Evolutionary conservation across 2,329 filamentous ascomycete genomes (phyloP).

Genomic region (Rhynchosporium graminicola): DNA sequence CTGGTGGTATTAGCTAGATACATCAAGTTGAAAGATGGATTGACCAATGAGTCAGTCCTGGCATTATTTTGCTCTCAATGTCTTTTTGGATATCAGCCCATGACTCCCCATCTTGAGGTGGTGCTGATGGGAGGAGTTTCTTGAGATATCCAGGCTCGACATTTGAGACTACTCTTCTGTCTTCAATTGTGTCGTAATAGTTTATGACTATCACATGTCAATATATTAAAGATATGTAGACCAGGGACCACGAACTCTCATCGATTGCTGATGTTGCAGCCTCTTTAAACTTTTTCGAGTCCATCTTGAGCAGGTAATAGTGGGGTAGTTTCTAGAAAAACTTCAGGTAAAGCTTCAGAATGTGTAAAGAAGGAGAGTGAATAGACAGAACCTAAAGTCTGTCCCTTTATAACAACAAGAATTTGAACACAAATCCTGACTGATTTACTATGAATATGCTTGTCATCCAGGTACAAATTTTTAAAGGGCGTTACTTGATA

Average conservation of each 20-base stretch:
- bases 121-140: slow-evolving; percentile 69
- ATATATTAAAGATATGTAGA: background rate
- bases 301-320: slow-evolving; percentile 55
- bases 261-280: slow-evolving; percentile 79
- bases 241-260: slow-evolving; percentile 62
- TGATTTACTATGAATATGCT: background rate
- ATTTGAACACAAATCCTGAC: background rate
- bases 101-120: slow-evolving; percentile 66
- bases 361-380: background rate
- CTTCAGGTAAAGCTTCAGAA: background rate
- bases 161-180: slow-evolving; percentile 71
- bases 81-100: slow-evolving; percentile 83
- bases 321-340: background rate
- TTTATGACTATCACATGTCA: slow-evolving; percentile 63
- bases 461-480: background rate
- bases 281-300: slow-evolving; percentile 73
- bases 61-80: slow-evolving; percentile 83
- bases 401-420: background rate
- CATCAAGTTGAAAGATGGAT: slow-evolving; percentile 16
- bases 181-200: slow-evolving; percentile 76
- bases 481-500: background rate
- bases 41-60: slow-evolving; percentile 85
- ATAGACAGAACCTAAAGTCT: background rate
- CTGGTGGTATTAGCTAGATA: slow-evolving; percentile 36
- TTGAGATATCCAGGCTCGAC: slow-evolving; percentile 85